phyloP scores from a whole-genome alignment of 257 asterid species.

The Ilex asprella region DNA sequence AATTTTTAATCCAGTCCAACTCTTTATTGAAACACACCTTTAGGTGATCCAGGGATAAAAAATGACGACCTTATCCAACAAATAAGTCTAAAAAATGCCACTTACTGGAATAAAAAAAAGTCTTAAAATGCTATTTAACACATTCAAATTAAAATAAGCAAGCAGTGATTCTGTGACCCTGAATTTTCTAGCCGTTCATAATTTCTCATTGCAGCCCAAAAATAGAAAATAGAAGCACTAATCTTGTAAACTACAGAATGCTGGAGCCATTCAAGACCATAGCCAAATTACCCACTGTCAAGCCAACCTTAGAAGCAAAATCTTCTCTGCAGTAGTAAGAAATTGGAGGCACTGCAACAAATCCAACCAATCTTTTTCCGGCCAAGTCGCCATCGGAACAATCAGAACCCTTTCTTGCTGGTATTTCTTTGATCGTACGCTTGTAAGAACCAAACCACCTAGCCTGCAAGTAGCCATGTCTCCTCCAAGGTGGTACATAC shows the following conservation, averaged over 20 bases:
- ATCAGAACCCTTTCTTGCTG: conserved; percentile 1
- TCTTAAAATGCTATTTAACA: too few relatives aligned
- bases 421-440: conserved; percentile 44
- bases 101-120: too few relatives aligned
- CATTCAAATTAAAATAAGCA: too few relatives aligned
- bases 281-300: conserved; percentile 46
- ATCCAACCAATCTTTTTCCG: conserved; percentile 40
- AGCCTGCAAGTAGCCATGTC: conserved; percentile 49
- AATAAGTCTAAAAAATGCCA: too few relatives aligned
- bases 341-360: conserved; percentile 19
- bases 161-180: too few relatives aligned
- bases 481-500: conserved; percentile 79
- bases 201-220: too few relatives aligned
- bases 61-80: too few relatives aligned
- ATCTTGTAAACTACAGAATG: not conserved
- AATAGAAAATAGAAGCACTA: too few relatives aligned
- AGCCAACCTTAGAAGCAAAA: conserved; percentile 17
- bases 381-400: not conserved
- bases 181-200: too few relatives aligned
- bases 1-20: too few relatives aligned
- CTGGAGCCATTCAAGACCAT: conserved; percentile 23
- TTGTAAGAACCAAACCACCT: conserved; percentile 60
- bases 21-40: too few relatives aligned
- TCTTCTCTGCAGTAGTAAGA: conserved; percentile 28
- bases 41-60: too few relatives aligned